These are phyloP conservation scores for Phlyctochytrium arcticum DNA, from an alignment of 192 early-diverging fungal genomes.

Conservation along the genomic window DNA sequence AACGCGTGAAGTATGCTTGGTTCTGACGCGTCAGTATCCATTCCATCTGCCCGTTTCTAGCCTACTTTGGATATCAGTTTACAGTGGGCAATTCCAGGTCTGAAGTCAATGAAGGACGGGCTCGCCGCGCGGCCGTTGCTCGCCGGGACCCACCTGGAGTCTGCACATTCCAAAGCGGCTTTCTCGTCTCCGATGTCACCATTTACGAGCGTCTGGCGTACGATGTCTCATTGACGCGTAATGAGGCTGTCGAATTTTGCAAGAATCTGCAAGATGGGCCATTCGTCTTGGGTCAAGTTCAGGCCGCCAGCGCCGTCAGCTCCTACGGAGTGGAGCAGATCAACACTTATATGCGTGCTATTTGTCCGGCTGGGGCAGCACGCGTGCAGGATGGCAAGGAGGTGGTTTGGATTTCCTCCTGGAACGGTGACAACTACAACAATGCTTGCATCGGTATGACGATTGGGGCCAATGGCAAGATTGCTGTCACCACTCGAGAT, in stretches of 20 bases:
- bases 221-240: not conserved
- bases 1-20: too few species aligned
- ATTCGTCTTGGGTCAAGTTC: not conserved
- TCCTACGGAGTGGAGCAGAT: not conserved
- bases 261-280: not conserved
- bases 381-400: not conserved
- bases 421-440: slow-evolving; percentile 10
- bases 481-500: not conserved
- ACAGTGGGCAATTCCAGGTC: too few species aligned
- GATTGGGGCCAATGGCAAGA: not conserved
- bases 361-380: slow-evolving; percentile 1
- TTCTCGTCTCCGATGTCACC: not conserved
- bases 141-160: not conserved
- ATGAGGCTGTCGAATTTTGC: not conserved
- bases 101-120: too few species aligned
- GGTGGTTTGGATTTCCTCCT: not conserved
- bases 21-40: too few species aligned
- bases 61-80: too few species aligned
- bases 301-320: not conserved
- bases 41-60: too few species aligned
- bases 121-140: not conserved
- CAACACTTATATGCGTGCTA: not conserved
- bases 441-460: not conserved
- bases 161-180: not conserved
- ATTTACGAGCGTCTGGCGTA: not conserved